Base-by-base conservation (phyloP, 345 rosid genomes). In the Sisymbrium altissimum region DNA sequence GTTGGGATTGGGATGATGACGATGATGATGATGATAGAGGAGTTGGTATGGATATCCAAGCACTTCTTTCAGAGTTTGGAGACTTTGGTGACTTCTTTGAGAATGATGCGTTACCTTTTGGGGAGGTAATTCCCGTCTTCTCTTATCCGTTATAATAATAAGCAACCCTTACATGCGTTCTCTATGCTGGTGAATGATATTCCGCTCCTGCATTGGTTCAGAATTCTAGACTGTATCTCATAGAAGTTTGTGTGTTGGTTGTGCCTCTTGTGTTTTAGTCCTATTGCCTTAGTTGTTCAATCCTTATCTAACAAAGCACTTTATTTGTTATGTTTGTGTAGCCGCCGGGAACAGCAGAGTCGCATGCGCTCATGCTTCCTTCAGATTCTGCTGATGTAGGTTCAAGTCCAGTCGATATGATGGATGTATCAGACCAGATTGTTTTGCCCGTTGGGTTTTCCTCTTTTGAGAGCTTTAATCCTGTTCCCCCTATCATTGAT, bases 261-360 rank as follows among this genome's bases (percentile, higher is more conserved):
- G 27, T 58, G 63, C 35, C 49, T 12, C 36, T 57, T 40, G 8
- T 60, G 39, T 59, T 49, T 40, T 11, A 10, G 23, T 53, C 44
- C 17, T 54, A 19, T 35, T 46, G 45, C 6, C 15, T 56, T 44
- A 60, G 32, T 41, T 68, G 40, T 68, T 72, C 61, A 52, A 46
- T 64, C 46, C 63, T 62, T 66, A 60, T 74, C 18, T 73, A 32
- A 56, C 79, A 41, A 32, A 66, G 41, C 54, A 46, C 66, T 39
- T 46, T 71, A 33, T 75, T 13, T 75, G 13, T 74, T 81, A 73
- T 66, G 72, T 71, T 74, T 72, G 46, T 85, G 82, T 80, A 95
- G 99, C 99, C 99, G 66, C 99, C 99, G 38, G 99, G 99, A 83
- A 92, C 98, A 81, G 98, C 99, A 62, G 99, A 92, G 84, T 92